A percentile compares a stretch with the other conserved stretches of the same genome.
Conservation (phyloP, 139 green algal genomes). For the Micromonas commoda region DNA sequence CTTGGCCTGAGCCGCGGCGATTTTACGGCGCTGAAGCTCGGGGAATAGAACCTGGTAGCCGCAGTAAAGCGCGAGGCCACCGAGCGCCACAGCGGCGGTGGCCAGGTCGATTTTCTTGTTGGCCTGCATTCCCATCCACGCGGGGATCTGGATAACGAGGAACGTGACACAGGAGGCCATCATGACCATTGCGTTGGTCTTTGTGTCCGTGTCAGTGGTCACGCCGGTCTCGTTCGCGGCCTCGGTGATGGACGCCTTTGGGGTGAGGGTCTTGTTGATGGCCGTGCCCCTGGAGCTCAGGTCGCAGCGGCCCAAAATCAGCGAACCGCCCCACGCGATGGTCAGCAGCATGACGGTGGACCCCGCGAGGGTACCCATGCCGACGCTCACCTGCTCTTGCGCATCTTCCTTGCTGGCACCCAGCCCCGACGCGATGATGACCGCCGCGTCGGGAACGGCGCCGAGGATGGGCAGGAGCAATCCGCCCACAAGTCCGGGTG, state of each 20-base stretch:
- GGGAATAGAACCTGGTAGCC: too few species aligned
- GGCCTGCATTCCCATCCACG: constrained; percentile 23
- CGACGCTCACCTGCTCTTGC: constrained; percentile 37
- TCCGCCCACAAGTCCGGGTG: constrained; percentile 44
- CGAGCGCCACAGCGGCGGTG: background rate
- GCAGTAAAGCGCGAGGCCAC: too few species aligned
- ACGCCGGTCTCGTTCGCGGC: constrained; percentile 43
- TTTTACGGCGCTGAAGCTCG: too few species aligned
- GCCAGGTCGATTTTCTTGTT: constrained; percentile 33
- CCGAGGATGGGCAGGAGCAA: constrained; percentile 54
- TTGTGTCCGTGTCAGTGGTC: constrained; percentile 44
- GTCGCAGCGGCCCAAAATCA: constrained; percentile 49
- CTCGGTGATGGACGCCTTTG: background rate
- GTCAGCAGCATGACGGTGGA: constrained; percentile 57
- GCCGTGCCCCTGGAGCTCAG: constrained; percentile 27
- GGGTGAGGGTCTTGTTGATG: constrained; percentile 41
- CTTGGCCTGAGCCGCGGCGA: too few species aligned
- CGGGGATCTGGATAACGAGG: constrained; percentile 42
- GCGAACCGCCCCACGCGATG: constrained; percentile 47
- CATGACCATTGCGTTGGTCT: constrained; percentile 47
- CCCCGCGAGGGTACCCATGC: constrained; percentile 53
- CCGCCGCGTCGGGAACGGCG: constrained; percentile 50
- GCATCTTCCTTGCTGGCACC: background rate
- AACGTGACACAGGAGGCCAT: constrained; percentile 37
- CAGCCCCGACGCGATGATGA: constrained; percentile 51